Percentiles rank a stretch among this genome's conserved stretches.
phyloP scores from a whole-genome alignment of 1,284 basidiomycete genomes.

The Ustilago cynodontis region DNA sequence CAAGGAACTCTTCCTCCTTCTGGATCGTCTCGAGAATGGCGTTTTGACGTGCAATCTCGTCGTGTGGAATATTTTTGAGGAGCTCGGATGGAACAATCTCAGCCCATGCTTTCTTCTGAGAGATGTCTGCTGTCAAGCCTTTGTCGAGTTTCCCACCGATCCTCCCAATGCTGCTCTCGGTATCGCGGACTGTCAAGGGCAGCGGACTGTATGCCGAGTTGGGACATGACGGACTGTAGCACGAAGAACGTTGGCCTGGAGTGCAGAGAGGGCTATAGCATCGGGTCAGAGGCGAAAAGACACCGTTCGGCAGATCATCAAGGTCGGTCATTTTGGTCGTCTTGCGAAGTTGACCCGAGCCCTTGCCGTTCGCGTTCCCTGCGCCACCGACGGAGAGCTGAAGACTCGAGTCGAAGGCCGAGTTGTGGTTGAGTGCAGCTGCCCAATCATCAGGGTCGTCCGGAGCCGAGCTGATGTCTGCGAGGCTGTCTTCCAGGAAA shows the following conservation, averaged over 20 bases:
- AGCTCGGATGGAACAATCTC: slow-evolving; percentile 79
- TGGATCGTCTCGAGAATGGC: slow-evolving; percentile 91
- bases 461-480: slow-evolving; percentile 22
- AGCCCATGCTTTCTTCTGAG: slow-evolving; percentile 77
- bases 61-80: slow-evolving; percentile 78
- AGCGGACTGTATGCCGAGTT: slow-evolving; percentile 38
- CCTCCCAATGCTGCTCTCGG: slow-evolving; percentile 9
- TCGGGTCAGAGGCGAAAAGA: slow-evolving; percentile 94
- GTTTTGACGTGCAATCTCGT: slow-evolving; percentile 86
- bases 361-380: slow-evolving; percentile 3
- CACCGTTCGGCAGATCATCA: slow-evolving; percentile 85
- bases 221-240: slow-evolving; percentile 61
- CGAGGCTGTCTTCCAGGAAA: slow-evolving; percentile 82
- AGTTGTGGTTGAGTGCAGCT: slow-evolving; percentile 32
- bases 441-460: slow-evolving; percentile 42
- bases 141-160: slow-evolving; percentile 18
- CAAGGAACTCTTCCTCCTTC: slow-evolving; percentile 89
- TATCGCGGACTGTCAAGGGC: slow-evolving; percentile 21
- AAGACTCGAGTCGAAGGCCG: slow-evolving; percentile 33
- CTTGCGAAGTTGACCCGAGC: slow-evolving; percentile 16
- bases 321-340: slow-evolving; percentile 74
- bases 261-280: slow-evolving; percentile 97
- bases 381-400: slow-evolving; percentile 28
- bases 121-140: slow-evolving; percentile 18
- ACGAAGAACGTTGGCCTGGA: slow-evolving; percentile 57